Percentiles rank a stretch among this genome's conserved stretches.
Evolutionary conservation across 176 grass and related monocot genomes (phyloP).

Genomic region (Triticum timopheevii): DNA sequence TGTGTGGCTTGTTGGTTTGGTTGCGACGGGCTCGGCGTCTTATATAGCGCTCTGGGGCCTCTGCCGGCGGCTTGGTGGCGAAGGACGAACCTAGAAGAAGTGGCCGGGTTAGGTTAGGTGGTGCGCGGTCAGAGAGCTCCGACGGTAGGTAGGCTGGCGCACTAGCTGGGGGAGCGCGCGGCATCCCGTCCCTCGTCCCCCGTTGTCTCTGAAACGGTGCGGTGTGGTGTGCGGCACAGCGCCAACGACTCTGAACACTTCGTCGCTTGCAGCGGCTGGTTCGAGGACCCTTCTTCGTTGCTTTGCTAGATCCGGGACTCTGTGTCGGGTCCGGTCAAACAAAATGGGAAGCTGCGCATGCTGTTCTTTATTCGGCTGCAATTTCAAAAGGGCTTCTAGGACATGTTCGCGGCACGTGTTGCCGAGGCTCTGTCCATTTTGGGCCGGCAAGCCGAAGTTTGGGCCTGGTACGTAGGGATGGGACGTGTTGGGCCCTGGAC

Average conservation of each 20-base stretch:
- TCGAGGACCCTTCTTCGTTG: not conserved
- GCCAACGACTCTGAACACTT: not conserved
- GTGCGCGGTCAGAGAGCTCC: not conserved
- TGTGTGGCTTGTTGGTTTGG: constrained; percentile 12
- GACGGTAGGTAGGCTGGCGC: not conserved
- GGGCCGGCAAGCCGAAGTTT: too few relatives aligned
- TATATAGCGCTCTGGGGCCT: not conserved
- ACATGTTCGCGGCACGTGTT: too few relatives aligned
- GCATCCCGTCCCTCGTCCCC: not conserved
- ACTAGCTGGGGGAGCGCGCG: too few relatives aligned
- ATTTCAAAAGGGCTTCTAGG: not conserved
- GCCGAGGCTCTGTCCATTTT: too few relatives aligned
- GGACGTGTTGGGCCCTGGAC: too few relatives aligned
- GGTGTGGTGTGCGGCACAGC: not conserved
- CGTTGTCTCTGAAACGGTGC: not conserved
- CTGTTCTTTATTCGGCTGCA: not conserved
- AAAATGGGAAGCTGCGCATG: not conserved
- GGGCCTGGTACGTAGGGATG: too few relatives aligned
- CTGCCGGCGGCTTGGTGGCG: not conserved
- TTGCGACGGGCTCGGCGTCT: not conserved
- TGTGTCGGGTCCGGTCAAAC: not conserved
- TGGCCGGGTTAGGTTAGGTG: not conserved
- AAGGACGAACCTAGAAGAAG: not conserved
- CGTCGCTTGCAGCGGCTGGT: not conserved
- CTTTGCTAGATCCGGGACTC: not conserved